Conservation (phyloP, 257 asterid species). For the Ilex aquifolium region DNA sequence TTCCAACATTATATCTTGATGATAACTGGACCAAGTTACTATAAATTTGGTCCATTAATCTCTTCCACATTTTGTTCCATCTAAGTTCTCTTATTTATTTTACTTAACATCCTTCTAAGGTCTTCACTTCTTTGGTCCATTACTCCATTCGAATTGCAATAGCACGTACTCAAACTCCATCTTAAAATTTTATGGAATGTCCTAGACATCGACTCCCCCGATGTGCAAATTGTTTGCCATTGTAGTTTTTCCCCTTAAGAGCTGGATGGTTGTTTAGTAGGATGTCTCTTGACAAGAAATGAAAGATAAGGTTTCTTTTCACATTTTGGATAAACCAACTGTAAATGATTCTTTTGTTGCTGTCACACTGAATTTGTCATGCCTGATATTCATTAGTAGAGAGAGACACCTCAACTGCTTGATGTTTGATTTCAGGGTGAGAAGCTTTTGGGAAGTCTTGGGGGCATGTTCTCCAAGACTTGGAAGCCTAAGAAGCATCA, state of each 20-base stretch:
- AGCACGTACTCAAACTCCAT: too few species aligned
- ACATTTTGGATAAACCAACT: neutral
- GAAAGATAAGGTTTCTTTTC: neutral
- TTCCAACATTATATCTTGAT: too few species aligned
- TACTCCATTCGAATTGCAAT: too few species aligned
- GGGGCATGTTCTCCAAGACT: conserved; percentile 84
- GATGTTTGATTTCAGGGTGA: conserved; percentile 64
- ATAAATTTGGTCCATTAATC: too few species aligned
- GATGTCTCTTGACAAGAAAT: neutral
- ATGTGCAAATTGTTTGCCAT: neutral
- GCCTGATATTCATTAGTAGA: neutral
- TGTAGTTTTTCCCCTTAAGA: neutral
- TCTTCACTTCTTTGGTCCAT: too few species aligned
- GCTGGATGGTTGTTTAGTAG: neutral
- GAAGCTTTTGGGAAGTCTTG: conserved; percentile 92
- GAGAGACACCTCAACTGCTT: neutral
- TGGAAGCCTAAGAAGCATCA: conserved; percentile 92
- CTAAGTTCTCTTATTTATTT: too few species aligned
- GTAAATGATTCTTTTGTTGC: neutral
- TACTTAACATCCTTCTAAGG: too few species aligned
- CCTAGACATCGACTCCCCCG: neutral
- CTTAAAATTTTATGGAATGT: too few species aligned
- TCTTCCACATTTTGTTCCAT: too few species aligned
- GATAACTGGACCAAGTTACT: too few species aligned
- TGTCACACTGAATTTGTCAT: neutral